Evolutionary conservation across 208 protist species (phyloP).

Genomic region (Wallacemonas sp.): DNA sequence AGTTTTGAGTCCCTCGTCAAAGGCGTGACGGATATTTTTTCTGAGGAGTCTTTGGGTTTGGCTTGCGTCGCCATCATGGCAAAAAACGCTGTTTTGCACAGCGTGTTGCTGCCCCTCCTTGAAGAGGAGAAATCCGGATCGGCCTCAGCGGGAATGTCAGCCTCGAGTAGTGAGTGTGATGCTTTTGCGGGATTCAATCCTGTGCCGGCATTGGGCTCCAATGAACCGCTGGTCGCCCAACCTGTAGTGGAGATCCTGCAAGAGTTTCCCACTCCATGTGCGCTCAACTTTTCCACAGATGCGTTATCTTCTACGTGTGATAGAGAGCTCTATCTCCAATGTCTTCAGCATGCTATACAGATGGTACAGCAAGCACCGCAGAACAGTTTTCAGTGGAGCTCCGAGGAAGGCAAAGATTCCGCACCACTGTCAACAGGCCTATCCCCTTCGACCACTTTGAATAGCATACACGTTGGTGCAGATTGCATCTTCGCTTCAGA

Average conservation of each 20-base stretch:
- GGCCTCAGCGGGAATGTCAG: not conserved
- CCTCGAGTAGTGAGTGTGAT: not conserved
- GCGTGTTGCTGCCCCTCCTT: not conserved
- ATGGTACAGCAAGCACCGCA: not conserved
- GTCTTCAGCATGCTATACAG: not conserved
- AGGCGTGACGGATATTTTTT: slow-evolving; percentile 3
- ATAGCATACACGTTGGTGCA: not conserved
- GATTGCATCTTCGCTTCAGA: slow-evolving; percentile 6
- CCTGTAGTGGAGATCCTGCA: slow-evolving; percentile 2
- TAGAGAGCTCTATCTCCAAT: not conserved
- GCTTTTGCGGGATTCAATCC: not conserved
- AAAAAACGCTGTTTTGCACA: slow-evolving; percentile 11
- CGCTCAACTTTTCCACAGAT: not conserved
- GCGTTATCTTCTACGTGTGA: not conserved
- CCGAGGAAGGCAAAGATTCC: slow-evolving; percentile 8
- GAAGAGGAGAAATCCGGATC: not conserved
- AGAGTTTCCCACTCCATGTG: slow-evolving; percentile 8
- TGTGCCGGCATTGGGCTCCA: not conserved
- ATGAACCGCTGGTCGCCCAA: not conserved
- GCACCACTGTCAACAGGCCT: not conserved
- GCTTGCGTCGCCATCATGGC: slow-evolving; percentile 1
- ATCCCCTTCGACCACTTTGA: not conserved
- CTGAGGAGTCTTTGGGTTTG: not conserved
- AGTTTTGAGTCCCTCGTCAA: not conserved
- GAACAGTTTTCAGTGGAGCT: not conserved